These are phyloP conservation scores for Zymoseptoria passerinii DNA, from an alignment of 2,329 filamentous ascomycete genomes.

Conservation along the genomic window DNA sequence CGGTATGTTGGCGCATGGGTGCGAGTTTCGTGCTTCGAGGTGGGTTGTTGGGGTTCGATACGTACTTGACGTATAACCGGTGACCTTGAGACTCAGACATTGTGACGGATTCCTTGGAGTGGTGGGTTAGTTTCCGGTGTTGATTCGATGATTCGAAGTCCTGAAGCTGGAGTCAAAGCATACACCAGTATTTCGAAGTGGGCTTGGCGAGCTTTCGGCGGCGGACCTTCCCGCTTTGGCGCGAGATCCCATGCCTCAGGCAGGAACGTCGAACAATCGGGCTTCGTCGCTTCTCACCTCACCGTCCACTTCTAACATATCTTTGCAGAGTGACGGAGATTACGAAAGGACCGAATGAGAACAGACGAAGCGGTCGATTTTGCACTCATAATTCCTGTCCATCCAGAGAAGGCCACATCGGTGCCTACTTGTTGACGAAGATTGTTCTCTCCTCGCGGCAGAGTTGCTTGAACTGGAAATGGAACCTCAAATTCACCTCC, in stretches of 20 bases:
- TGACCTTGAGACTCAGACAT: conserved; percentile 26
- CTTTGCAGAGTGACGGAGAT: too few relatives aligned
- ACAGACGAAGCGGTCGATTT: neutral
- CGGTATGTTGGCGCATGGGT: conserved; percentile 1
- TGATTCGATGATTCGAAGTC: neutral
- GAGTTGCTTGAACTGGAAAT: neutral
- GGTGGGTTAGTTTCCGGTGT: conserved; percentile 2
- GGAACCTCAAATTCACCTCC: neutral
- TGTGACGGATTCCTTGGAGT: conserved; percentile 6
- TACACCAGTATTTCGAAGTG: neutral
- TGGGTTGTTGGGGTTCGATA: conserved; percentile 5
- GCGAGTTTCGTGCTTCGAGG: conserved; percentile 1
- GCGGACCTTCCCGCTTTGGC: neutral
- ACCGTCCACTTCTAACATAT: too few relatives aligned
- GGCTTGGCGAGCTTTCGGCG: conserved; percentile 3
- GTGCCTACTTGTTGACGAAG: neutral
- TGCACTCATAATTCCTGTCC: too few relatives aligned
- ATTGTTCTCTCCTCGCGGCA: neutral
- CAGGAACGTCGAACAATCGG: neutral
- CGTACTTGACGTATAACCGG: conserved; percentile 30
- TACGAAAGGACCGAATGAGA: too few relatives aligned
- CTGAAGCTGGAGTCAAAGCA: too few relatives aligned
- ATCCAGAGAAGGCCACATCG: neutral
- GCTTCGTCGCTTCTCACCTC: neutral
- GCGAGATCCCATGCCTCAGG: neutral